phyloP scores from a whole-genome alignment of 2,329 filamentous ascomycete genomes.

The Diaporthe caulivora region DNA sequence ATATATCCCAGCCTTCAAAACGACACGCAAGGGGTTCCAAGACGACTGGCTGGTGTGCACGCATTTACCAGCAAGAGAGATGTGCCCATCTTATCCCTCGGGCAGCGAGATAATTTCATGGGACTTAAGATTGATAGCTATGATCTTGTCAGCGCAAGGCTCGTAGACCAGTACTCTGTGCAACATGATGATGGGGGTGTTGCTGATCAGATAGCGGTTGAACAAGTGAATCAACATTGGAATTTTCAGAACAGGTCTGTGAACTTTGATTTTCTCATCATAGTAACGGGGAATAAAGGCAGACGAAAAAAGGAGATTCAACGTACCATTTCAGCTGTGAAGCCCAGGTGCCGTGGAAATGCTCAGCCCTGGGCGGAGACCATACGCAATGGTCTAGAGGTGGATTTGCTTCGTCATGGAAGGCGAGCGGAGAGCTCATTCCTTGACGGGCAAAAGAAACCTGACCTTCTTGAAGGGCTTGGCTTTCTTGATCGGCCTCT shows the following conservation, averaged over 20 bases:
- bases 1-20: neutral
- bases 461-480: constrained; percentile 24
- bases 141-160: constrained; percentile 30
- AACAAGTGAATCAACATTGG: constrained; percentile 78
- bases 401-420: too few species aligned
- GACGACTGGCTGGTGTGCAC: neutral
- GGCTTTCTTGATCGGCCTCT: constrained; percentile 49
- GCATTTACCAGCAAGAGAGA: neutral
- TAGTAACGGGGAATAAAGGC: constrained; percentile 56
- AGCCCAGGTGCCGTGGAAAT: neutral
- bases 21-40: neutral
- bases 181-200: constrained; percentile 39
- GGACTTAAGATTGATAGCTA: neutral
- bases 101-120: neutral
- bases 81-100: neutral
- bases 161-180: constrained; percentile 31
- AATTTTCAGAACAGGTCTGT: constrained; percentile 87
- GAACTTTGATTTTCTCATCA: constrained; percentile 80
- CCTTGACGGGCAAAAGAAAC: neutral
- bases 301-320: constrained; percentile 32
- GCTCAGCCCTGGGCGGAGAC: constrained; percentile 13
- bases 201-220: constrained; percentile 83
- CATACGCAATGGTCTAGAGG: neutral
- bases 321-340: constrained; percentile 53
- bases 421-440: neutral